Evolutionary conservation across 2,329 filamentous ascomycete genomes (phyloP).

Genomic region (Nectriaceae sp.): DNA sequence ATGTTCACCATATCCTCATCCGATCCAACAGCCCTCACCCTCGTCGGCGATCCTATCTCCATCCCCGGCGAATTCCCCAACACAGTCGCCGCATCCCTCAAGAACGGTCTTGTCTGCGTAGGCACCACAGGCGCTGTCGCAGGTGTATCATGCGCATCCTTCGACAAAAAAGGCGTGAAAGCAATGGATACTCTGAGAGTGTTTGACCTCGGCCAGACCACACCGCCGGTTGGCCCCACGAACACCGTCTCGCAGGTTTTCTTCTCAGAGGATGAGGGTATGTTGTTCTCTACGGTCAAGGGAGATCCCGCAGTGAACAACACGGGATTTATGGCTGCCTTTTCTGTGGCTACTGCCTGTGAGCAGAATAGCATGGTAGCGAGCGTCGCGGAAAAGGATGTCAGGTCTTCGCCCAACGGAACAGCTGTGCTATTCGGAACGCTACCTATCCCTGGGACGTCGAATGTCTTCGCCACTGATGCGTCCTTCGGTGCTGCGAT

Average conservation of each 20-base stretch:
- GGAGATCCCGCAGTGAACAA: slow-evolving; percentile 57
- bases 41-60: slow-evolving; percentile 43
- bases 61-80: slow-evolving; percentile 55
- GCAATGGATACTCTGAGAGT: slow-evolving; percentile 47
- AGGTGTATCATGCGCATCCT: slow-evolving; percentile 47
- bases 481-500: slow-evolving; percentile 58
- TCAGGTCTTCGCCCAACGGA: slow-evolving; percentile 48
- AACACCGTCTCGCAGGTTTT: slow-evolving; percentile 63
- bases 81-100: slow-evolving; percentile 49
- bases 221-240: slow-evolving; percentile 57
- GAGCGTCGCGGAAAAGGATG: slow-evolving; percentile 29
- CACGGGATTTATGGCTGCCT: slow-evolving; percentile 57
- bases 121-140: slow-evolving; percentile 45
- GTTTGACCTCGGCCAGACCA: slow-evolving; percentile 56
- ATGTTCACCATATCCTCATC: slow-evolving; percentile 47
- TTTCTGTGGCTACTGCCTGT: slow-evolving; percentile 39
- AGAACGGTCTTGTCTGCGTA: slow-evolving; percentile 47
- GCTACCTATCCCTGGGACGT: slow-evolving; percentile 43
- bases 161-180: slow-evolving; percentile 39
- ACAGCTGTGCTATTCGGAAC: slow-evolving; percentile 61
- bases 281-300: slow-evolving; percentile 60
- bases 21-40: slow-evolving; percentile 46
- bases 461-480: slow-evolving; percentile 56
- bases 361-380: neutral
- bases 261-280: slow-evolving; percentile 56